Evolutionary conservation across 306 rosid genomes (phyloP), one percentile per base, ranked within the genome.

Genomic region (Ormosia emarginata): DNA sequence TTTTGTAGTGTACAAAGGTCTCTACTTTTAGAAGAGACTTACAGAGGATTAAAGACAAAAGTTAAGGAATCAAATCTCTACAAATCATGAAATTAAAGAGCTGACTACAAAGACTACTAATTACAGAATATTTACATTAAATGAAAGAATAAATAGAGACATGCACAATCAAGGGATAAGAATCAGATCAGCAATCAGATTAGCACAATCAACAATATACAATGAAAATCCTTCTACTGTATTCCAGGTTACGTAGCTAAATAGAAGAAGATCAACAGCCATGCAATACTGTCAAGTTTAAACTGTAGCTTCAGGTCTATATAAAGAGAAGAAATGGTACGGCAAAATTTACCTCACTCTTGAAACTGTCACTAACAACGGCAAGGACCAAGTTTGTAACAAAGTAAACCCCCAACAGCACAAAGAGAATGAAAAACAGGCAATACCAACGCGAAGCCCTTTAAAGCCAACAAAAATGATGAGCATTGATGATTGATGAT

Each of bases 341-440:
- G 24, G 47, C 15, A 61, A 80, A 77, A 17, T 41, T 85, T 88
- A 95, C 99, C 99, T 95, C 93, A 82, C 86, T 73, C 88, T 93
- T 95, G 86, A 95, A 95, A 87, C 98, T 93, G 64, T 95, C 94
- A 50, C 93, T 93, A 78, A 95, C 97, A 83, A 95, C 99, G 41
- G 99, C 99, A 84, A 95, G 99, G 46, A 95, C 86, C 91, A 95
- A 88, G 87, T 89, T 95, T 15, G 98, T 95, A 74, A 95, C 98
- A 69, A 93, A 93, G 90, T 95, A 95, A 62, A 95, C 99, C 75
- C 99, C 99, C 85, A 95, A 29, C 85, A 95, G 92, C 90, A 93
- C 96, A 79, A 88, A 95, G 37, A 95, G 88, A 81, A 93, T 71
- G 79, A 95, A 95, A 83, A 83, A 95, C 39, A 95, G 63, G 92